Conservation (phyloP, 2,329 filamentous ascomycete species). For the Fusarium euwallaceae region DNA sequence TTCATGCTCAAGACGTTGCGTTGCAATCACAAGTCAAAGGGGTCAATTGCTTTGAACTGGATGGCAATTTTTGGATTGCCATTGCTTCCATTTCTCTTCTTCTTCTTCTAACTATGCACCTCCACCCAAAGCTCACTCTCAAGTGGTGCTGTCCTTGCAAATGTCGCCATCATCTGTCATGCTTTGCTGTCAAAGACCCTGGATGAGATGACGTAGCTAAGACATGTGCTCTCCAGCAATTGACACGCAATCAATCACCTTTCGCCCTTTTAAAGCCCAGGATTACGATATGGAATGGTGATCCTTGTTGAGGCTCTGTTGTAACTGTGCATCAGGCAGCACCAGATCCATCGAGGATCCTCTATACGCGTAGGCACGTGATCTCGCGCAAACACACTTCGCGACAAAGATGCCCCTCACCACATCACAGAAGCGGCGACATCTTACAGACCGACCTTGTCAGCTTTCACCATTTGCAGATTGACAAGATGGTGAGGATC, state of each 20-base stretch:
- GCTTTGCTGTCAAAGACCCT: conserved; percentile 4
- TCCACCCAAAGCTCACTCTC: background rate
- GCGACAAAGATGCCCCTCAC: conserved; percentile 18
- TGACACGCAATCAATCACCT: background rate
- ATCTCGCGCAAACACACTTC: conserved; percentile 16
- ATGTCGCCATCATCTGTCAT: background rate
- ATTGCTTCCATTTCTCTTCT: background rate
- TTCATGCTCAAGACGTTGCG: background rate
- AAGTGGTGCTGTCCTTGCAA: background rate
- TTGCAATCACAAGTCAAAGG: background rate
- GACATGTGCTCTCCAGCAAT: background rate
- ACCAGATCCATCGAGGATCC: background rate
- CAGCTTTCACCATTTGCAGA: conserved; percentile 7
- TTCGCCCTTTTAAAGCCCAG: background rate
- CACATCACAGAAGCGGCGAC: conserved; percentile 7
- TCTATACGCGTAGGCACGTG: conserved; percentile 37
- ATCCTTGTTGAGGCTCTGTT: conserved; percentile 11
- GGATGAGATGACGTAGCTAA: conserved; percentile 6
- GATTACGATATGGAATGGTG: background rate
- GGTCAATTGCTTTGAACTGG: background rate
- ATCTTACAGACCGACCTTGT: conserved; percentile 12
- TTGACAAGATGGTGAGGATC: conserved; percentile 31
- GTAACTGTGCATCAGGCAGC: background rate
- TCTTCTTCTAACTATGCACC: background rate
- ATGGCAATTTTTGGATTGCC: background rate